Evolutionary conservation across 805 yeast genomes (phyloP).

Genomic region (Teunomyces cretensis): DNA sequence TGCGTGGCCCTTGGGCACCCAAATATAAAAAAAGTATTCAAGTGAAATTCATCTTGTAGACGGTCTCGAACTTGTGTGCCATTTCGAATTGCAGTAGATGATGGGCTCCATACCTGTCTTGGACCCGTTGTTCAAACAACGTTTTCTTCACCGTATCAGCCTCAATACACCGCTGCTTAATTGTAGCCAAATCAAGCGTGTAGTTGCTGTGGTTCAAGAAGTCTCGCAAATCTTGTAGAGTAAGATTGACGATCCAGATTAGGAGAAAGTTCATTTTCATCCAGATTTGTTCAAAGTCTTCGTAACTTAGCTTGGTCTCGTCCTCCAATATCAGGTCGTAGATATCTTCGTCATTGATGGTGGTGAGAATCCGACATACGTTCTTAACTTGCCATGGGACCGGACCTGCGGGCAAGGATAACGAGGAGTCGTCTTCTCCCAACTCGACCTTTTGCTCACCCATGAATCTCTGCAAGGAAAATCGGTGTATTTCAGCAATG

Average conservation of each 20-base stretch:
- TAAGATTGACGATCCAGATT: conserved; percentile 21
- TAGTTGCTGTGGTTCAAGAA: neutral
- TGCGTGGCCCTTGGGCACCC: too few relatives aligned
- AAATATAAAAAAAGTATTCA: neutral
- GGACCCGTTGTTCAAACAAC: neutral
- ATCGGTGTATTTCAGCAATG: conserved; percentile 11
- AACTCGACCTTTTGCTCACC: neutral
- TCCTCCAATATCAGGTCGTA: conserved; percentile 19
- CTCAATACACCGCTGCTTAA: neutral
- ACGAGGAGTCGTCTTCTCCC: neutral
- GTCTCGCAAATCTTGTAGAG: conserved; percentile 7
- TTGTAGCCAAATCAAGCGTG: neutral
- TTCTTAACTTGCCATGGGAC: conserved; percentile 10
- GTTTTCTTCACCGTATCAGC: neutral
- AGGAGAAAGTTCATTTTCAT: conserved; percentile 20
- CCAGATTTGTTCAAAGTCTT: conserved; percentile 25
- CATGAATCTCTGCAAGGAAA: conserved; percentile 3
- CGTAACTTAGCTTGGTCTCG: conserved; percentile 16
- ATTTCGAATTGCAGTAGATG: neutral
- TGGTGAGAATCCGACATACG: conserved; percentile 7
- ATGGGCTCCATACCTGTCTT: neutral
- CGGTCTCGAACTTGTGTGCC: neutral
- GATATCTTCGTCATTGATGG: conserved; percentile 11
- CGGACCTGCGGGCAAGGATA: neutral
- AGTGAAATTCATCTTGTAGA: neutral